Conservation (phyloP, 371 early-diverging fungal species). For the Apophysomyces trapeziformis region DNA sequence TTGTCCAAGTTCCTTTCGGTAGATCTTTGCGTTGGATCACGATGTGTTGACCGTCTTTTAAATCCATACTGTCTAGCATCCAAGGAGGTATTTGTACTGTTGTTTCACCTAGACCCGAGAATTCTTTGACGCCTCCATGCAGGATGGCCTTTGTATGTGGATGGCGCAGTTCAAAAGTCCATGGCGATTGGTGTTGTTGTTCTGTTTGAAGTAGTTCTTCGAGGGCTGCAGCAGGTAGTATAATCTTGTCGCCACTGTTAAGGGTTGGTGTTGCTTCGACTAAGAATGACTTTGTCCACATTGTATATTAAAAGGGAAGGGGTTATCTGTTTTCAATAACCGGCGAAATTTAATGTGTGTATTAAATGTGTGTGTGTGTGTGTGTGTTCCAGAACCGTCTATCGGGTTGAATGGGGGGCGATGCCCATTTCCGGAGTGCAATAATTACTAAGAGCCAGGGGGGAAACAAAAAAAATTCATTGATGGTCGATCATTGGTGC, state of each 20-base stretch:
- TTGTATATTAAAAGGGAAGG: neutral
- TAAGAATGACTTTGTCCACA: slow-evolving; percentile 32
- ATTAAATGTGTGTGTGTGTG: no score
- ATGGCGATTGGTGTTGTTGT: slow-evolving; percentile 60
- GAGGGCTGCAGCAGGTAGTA: slow-evolving; percentile 63
- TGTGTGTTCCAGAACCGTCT: slow-evolving; percentile 5
- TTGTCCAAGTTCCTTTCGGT: slow-evolving; percentile 74
- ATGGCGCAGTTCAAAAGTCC: slow-evolving; percentile 70
- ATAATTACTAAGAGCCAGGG: neutral
- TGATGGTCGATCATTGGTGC: no score
- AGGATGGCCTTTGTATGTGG: slow-evolving; percentile 46
- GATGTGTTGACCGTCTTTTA: slow-evolving; percentile 49
- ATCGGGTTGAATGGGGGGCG: neutral
- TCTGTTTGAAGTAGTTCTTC: slow-evolving; percentile 51
- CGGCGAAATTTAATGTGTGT: no score
- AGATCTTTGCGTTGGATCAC: slow-evolving; percentile 55
- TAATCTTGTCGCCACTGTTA: slow-evolving; percentile 66
- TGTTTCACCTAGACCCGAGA: slow-evolving; percentile 59
- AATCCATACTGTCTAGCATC: slow-evolving; percentile 53
- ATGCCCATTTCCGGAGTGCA: neutral
- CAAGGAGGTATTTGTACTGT: slow-evolving; percentile 62
- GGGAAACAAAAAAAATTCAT: neutral
- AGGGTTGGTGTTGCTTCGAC: slow-evolving; percentile 33
- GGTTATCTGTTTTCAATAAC: no score
- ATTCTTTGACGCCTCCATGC: slow-evolving; percentile 82